Base-by-base conservation (phyloP, 305 asterid genomes). In the Fraxinus ornus region DNA sequence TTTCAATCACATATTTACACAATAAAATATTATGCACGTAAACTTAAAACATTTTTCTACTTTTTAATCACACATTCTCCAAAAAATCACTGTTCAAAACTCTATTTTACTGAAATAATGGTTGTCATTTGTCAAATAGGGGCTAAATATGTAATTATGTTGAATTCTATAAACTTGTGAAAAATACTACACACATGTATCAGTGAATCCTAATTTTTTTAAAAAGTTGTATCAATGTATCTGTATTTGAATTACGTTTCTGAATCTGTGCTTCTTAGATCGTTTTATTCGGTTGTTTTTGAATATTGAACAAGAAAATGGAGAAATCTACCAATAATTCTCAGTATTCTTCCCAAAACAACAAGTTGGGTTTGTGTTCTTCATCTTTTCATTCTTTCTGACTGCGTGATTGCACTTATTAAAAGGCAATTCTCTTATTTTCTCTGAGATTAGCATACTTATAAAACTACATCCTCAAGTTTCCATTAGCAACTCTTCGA, bases 401-500 rank as follows among this genome's bases (percentile, higher is more conserved):
- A 10, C 9, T 5, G 26, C 3, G 26, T 7, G 10, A 55, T 6
- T n/a, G 10, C 60, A 55, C n/a, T 72, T 44, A 39, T 72, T 60
- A 30, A 73, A 47, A 83, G 76, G 44, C 70, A 3, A 21, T 7
- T 73, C 22, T 32, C 7, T 21, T n/a, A 32, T 2, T 33, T 33
- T 78, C 76, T 36, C 21, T 5, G 37, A 84, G 7, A 47, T 68
- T 33, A 19, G 17, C 57, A 41, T 49, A 78, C 68, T 15, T 30
- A 52, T 81, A 68, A 74, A 81, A 76, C 22, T 8, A 4, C 33
- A 9, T 75, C 81, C 77, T 15, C 83, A 32, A 76, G 44, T 19
- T 76, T 57, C 79, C 75, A 75, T 28, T 24, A 72, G 64, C 80
- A 44, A 75, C 82, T 72, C 72, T 77, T 79, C 82, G 12, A 79